phyloP scores from a whole-genome alignment of 1,284 basidiomycete genomes.

The Lentinula novae-zelandiae region DNA sequence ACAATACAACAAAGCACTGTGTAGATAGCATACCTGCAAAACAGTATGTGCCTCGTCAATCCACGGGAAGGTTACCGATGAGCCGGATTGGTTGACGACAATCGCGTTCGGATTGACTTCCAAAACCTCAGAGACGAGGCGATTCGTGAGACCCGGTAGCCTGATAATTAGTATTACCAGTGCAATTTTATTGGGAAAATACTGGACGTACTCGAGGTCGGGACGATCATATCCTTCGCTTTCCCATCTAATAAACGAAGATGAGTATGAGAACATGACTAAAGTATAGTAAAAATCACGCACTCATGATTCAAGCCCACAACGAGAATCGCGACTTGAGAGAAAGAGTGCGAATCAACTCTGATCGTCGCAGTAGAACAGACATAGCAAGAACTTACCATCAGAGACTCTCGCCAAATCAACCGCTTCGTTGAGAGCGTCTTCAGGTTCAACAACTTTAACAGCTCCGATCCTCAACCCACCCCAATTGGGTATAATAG shows the following conservation, averaged over 20 bases:
- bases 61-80: slow-evolving; percentile 53
- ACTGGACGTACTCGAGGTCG: slow-evolving; percentile 29
- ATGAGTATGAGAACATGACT: neutral
- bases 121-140: slow-evolving; percentile 47
- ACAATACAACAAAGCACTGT: no score
- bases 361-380: neutral
- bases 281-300: slow-evolving; percentile 11
- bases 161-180: slow-evolving; percentile 18
- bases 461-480: slow-evolving; percentile 43
- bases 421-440: slow-evolving; percentile 38
- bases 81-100: slow-evolving; percentile 51
- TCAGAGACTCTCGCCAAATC: slow-evolving; percentile 38
- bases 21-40: slow-evolving; percentile 30
- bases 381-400: slow-evolving; percentile 23
- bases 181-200: neutral
- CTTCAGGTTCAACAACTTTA: slow-evolving; percentile 28
- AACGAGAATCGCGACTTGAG: slow-evolving; percentile 38
- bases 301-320: slow-evolving; percentile 46
- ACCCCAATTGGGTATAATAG: slow-evolving; percentile 36
- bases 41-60: slow-evolving; percentile 38
- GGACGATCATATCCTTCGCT: slow-evolving; percentile 43
- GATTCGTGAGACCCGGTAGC: slow-evolving; percentile 45
- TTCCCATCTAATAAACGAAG: slow-evolving; percentile 34
- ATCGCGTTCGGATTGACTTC: slow-evolving; percentile 45
- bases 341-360: neutral